Percentiles rank a stretch among this genome's conserved stretches.
Evolutionary conservation across 2,329 filamentous ascomycete species (phyloP).

Genomic region (Ilyonectria sp.): DNA sequence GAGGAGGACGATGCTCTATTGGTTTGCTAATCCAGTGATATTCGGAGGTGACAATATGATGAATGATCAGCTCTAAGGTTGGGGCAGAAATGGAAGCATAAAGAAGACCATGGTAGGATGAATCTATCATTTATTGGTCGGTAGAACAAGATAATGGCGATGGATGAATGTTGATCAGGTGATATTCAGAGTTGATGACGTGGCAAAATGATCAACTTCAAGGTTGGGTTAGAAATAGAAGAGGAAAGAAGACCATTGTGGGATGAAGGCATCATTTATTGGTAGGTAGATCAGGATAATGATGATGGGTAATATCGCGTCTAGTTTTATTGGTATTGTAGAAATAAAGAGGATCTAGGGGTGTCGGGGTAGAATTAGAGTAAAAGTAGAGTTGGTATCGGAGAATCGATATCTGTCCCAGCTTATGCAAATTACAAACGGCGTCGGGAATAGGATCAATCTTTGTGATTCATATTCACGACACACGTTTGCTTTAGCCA

Average conservation of each 20-base stretch:
- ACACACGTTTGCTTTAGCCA: background rate
- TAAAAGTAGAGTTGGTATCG: slow-evolving; percentile 3
- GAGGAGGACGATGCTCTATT: too few species aligned
- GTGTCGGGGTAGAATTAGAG: slow-evolving; percentile 3
- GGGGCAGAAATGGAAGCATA: background rate
- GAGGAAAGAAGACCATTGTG: background rate
- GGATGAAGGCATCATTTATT: slow-evolving; percentile 10
- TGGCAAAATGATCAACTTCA: too few species aligned
- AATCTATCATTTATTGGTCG: background rate
- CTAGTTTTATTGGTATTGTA: slow-evolving; percentile 10
- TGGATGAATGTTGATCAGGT: too few species aligned
- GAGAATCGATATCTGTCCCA: slow-evolving; percentile 15
- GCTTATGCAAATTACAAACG: slow-evolving; percentile 2
- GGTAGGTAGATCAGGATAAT: slow-evolving; percentile 14
- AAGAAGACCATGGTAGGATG: background rate
- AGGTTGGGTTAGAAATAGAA: too few species aligned
- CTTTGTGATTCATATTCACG: slow-evolving; percentile 21
- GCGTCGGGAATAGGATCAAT: background rate
- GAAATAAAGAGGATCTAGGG: slow-evolving; percentile 7
- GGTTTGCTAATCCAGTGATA: too few species aligned
- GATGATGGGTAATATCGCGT: slow-evolving; percentile 8
- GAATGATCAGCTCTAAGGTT: background rate
- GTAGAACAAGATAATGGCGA: too few species aligned
- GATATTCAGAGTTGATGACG: too few species aligned
- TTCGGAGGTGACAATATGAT: too few species aligned